These are phyloP conservation scores for Achaetomiella virescens DNA, from an alignment of 495 filamentous ascomycete genomes.

Conservation along the genomic window DNA sequence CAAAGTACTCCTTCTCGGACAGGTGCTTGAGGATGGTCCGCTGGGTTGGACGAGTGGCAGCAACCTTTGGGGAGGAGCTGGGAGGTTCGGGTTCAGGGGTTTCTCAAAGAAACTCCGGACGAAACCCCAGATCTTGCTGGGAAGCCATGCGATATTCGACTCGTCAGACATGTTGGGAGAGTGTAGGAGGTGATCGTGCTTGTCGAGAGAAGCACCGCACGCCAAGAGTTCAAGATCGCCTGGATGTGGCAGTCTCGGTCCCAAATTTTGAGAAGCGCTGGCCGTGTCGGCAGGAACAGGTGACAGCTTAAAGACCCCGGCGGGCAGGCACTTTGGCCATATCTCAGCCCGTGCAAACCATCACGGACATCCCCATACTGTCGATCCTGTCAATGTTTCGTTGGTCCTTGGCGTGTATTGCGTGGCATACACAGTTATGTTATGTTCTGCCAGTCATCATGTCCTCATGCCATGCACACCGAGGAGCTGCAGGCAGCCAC, in stretches of 20 bases:
- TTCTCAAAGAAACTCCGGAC: slow-evolving; percentile 14
- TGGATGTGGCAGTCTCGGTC: no score
- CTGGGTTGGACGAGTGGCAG: slow-evolving; percentile 14
- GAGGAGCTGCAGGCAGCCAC: no score
- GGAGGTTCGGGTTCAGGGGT: slow-evolving; percentile 15
- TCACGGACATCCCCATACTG: background rate
- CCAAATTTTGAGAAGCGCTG: no score
- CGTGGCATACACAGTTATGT: no score
- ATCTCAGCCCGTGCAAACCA: background rate
- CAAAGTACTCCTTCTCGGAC: slow-evolving; percentile 20
- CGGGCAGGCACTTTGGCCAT: background rate
- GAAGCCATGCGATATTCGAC: slow-evolving; percentile 1
- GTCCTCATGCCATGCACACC: no score
- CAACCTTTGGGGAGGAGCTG: slow-evolving; percentile 14
- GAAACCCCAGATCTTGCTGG: slow-evolving; percentile 7
- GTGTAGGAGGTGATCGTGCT: background rate
- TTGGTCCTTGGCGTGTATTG: background rate
- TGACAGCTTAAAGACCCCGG: background rate
- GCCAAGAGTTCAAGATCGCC: no score
- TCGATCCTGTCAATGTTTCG: background rate
- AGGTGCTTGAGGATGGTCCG: slow-evolving; percentile 26
- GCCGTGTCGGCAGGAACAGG: no score
- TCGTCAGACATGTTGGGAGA: slow-evolving; percentile 6
- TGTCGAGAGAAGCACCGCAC: no score
- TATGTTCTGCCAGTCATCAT: no score